Base-by-base conservation (phyloP, 306 rosid genomes). In the Psophocarpus tetragonolobus region DNA sequence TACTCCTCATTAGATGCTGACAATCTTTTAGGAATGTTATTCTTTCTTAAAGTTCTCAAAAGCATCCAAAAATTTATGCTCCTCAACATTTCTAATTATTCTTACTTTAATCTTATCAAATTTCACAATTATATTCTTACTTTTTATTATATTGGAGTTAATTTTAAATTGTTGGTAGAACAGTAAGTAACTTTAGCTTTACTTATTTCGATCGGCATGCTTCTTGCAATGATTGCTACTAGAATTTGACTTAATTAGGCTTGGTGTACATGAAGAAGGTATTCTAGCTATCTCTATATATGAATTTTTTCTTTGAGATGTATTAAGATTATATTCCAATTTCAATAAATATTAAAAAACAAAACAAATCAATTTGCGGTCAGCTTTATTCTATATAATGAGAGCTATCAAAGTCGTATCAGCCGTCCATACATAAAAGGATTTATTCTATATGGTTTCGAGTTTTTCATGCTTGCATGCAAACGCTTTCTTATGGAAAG, bases 321-420 rank as follows among this genome's bases (percentile, higher is more conserved):
- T 20, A 33, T 73, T n/a, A 26, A 68, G 47, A 81, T 75, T 81
- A 58, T 60, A 68, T 68, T 75, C 77, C 72, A 44, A 58, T 18
- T 75, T 32, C 8, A 53, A 6, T 17, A n/a, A n/a, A 1, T 41
- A 9, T 24, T 35, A 9, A 13, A 24, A 4, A 60, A 3, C 24
- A 75, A 23, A 54, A 21, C 53, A 67, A 66, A 62, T 23, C 26
- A 75, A 63, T 18, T 20, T 17, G 33, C 8, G 24, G 48, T 5
- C 33, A 54, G 13, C 68, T 74, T 72, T 80, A 79, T 62, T 50
- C 60, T 39, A 48, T 26, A 14, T 36, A 35, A n/a, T 38, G 64
- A 30, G 24, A 47, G 51, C 71, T 54, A 29, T 76, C 14, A 20
- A 51, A 65, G 33, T 69, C 62, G 76, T 39, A 30, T 18, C 21